Base-by-base conservation (phyloP, 1,139 yeast genomes). In the Sugiyamaella paludigena region DNA sequence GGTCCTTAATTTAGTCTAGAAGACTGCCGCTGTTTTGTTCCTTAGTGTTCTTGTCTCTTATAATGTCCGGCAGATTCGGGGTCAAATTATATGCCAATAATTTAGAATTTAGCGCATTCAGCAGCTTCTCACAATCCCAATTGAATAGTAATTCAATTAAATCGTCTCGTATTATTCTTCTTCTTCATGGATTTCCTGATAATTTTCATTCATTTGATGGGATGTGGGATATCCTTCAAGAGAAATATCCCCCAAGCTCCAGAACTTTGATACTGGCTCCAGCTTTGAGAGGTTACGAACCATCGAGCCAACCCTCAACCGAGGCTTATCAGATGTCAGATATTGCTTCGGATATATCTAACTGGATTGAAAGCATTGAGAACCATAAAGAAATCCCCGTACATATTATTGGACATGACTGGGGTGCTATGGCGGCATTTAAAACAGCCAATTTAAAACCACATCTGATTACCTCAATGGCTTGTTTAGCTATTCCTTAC, bases 121-220 rank as follows among this genome's bases (percentile, higher is more conserved):
- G 48, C 26, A 26, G 40, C 11, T 48, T 29, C 27, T 26, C 40
- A 13, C 36, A 33, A 19, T 26, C 10, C 12, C 45, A 44, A 19
- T 15, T 42, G 11, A 42, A 35, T 4, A 19, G 28, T 7, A 39
- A 30, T 28, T 26, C 41, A 9, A 36, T 10, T 12, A 16, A 15
- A 7, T 49, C 52, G 4, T 24, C 32, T 7, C 39, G 47, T 30
- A 45, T 58, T 26, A 45, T 61, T 13, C 33, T 61, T 11, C 52
- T 61, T 33, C 52, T 61, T 19, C 65, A 61, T 43, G 65, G 65
- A 5, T 61, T 61, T 47, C 65, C 65, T 1, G 65, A 61, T 46
- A 47, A 47, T 45, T 48, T 52, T 27, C 40, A 52, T 12, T 55
- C 63, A 2, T 61, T 56, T 55, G 45, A 52, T 30, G 55, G 49